phyloP scores from a whole-genome alignment of 495 filamentous ascomycete species.

The Aspergillus ostianus region DNA sequence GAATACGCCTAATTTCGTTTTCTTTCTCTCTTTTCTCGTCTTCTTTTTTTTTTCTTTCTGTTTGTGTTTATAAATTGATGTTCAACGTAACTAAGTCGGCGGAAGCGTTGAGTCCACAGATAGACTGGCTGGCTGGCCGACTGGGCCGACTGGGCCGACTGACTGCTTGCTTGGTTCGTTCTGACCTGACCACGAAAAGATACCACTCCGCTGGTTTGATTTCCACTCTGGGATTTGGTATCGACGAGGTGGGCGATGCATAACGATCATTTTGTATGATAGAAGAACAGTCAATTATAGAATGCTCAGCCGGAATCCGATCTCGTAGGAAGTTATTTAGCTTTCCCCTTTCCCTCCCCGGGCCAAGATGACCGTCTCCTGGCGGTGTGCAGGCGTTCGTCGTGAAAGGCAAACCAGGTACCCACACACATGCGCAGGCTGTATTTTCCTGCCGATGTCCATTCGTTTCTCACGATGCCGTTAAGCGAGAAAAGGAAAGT shows the following conservation, averaged over 20 bases:
- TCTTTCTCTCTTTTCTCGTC: not conserved
- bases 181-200: not conserved
- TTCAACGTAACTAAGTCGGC: not conserved
- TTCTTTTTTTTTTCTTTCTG: not conserved
- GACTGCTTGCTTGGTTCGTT: not conserved
- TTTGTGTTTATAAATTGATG: not conserved
- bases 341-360: too few species aligned
- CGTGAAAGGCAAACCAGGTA: too few species aligned
- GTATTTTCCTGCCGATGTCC: too few species aligned
- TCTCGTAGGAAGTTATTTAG: not conserved
- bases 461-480: not conserved
- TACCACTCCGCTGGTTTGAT: not conserved
- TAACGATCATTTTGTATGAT: constrained; percentile 10
- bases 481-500: not conserved
- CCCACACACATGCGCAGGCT: too few species aligned
- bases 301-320: not conserved
- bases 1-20: not conserved
- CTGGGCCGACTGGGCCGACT: too few species aligned
- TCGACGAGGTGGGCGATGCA: not conserved
- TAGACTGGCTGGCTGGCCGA: not conserved
- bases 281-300: constrained; percentile 7
- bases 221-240: not conserved
- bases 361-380: not conserved
- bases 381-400: too few species aligned
- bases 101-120: not conserved